A percentile compares a stretch with the other conserved stretches of the same genome.
These are phyloP conservation scores for Neofusicoccum ribis DNA, from an alignment of 2,329 filamentous ascomycete species.

Conservation along the genomic window DNA sequence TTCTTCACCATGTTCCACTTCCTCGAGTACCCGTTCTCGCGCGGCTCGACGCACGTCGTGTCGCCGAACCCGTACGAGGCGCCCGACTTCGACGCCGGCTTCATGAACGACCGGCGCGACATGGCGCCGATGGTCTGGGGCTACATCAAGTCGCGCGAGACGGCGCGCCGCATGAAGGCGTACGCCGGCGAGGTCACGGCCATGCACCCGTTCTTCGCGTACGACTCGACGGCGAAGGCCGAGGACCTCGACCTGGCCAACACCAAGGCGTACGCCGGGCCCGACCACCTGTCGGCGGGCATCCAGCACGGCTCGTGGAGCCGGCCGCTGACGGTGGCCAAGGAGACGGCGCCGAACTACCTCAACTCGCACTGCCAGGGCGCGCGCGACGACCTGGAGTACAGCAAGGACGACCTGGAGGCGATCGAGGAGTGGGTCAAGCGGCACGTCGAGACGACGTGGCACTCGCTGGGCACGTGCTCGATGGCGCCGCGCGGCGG, in stretches of 20 bases:
- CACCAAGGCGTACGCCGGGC: conserved; percentile 73
- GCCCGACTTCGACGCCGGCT: conserved; percentile 77
- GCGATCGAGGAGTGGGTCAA: conserved; percentile 66
- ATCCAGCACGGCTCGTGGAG: conserved; percentile 74
- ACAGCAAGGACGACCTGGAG: conserved; percentile 62
- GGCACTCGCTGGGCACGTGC: conserved; percentile 69
- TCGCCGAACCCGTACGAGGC: conserved; percentile 71
- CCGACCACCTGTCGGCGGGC: conserved; percentile 68
- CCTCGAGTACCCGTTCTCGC: conserved; percentile 74
- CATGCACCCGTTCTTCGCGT: conserved; percentile 71
- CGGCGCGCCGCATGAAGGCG: conserved; percentile 73
- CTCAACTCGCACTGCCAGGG: conserved; percentile 66
- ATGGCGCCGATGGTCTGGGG: conserved; percentile 81
- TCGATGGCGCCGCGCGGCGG: conserved; percentile 76
- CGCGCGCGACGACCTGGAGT: conserved; percentile 64
- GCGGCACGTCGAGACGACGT: conserved; percentile 71
- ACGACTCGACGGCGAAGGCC: conserved; percentile 67
- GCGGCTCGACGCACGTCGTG: conserved; percentile 69
- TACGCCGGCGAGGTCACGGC: conserved; percentile 69
- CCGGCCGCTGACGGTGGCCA: conserved; percentile 57
- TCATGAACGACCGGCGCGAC: conserved; percentile 83
- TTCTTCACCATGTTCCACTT: conserved; percentile 87
- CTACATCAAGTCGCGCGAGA: conserved; percentile 81
- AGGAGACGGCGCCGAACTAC: conserved; percentile 48
- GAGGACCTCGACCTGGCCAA: conserved; percentile 73